Evolutionary conservation across 2,329 filamentous ascomycete genomes (phyloP).

Genomic region (Hypoxylon sp.): DNA sequence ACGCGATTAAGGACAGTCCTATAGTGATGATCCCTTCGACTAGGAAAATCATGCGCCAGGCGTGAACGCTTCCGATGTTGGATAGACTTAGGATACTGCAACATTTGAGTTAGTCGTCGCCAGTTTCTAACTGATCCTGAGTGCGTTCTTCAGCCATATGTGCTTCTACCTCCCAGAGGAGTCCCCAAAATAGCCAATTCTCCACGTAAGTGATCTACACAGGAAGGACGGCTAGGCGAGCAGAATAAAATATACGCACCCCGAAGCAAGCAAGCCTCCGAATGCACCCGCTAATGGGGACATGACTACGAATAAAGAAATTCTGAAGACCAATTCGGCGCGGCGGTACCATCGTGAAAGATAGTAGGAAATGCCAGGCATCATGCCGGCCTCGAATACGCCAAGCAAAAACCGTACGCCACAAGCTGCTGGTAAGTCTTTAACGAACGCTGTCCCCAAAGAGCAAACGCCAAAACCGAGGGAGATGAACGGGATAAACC

Average conservation of each 20-base stretch:
- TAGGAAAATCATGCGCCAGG: slow-evolving; percentile 54
- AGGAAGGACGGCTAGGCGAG: neutral
- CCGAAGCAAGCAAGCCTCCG: slow-evolving; percentile 75
- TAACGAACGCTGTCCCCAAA: slow-evolving; percentile 75
- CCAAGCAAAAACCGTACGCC: slow-evolving; percentile 78
- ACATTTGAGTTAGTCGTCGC: neutral
- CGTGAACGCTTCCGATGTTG: slow-evolving; percentile 59
- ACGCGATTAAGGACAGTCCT: slow-evolving; percentile 70
- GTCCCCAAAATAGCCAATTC: neutral
- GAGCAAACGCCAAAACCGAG: slow-evolving; percentile 75
- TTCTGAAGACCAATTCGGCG: slow-evolving; percentile 75
- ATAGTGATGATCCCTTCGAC: slow-evolving; percentile 66
- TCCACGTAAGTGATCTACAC: neutral
- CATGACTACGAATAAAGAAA: slow-evolving; percentile 79
- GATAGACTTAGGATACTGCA: slow-evolving; percentile 70
- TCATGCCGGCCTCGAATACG: slow-evolving; percentile 80
- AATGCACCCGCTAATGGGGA: slow-evolving; percentile 79
- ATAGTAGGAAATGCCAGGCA: slow-evolving; percentile 82
- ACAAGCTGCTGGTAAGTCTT: slow-evolving; percentile 65
- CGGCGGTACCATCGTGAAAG: slow-evolving; percentile 80
- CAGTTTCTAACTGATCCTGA: neutral
- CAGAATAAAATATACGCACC: slow-evolving; percentile 34
- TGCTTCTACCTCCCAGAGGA: neutral
- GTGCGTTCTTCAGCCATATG: neutral
- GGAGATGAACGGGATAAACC: slow-evolving; percentile 75